These are phyloP conservation scores for Phytophthora litchii DNA, from an alignment of 352 stramenopile genomes.

Conservation along the genomic window DNA sequence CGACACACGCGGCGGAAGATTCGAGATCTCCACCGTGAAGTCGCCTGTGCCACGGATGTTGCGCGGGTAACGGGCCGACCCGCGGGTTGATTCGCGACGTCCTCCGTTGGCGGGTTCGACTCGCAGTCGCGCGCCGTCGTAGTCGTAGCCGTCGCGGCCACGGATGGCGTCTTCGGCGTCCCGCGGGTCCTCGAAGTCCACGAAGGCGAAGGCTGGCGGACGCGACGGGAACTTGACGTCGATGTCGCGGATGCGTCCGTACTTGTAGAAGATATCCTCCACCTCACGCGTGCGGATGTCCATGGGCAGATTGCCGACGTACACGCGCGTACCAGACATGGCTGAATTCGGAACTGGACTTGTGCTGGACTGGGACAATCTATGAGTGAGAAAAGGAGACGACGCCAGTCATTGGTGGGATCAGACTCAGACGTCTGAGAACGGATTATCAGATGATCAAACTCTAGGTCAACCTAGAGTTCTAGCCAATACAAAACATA, in stretches of 20 bases:
- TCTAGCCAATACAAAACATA: too few species aligned
- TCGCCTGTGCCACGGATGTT: constrained; percentile 65
- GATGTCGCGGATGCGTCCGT: constrained; percentile 64
- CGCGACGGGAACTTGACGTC: constrained; percentile 78
- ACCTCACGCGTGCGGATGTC: constrained; percentile 78
- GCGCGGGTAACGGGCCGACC: constrained; percentile 35
- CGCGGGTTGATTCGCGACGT: constrained; percentile 25
- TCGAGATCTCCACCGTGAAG: constrained; percentile 58
- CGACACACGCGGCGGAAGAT: constrained; percentile 57
- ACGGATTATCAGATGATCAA: too few species aligned
- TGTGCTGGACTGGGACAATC: constrained; percentile 32
- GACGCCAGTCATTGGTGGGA: constrained; percentile 12
- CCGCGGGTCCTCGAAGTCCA: constrained; percentile 74
- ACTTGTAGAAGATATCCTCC: constrained; percentile 80
- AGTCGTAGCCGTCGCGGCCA: constrained; percentile 57
- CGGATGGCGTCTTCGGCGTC: constrained; percentile 74
- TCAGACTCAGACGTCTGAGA: too few species aligned
- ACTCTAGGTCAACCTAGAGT: too few species aligned
- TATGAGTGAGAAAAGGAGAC: constrained; percentile 28
- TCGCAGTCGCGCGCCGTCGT: constrained; percentile 61
- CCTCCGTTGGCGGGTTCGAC: constrained; percentile 60
- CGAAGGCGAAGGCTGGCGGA: constrained; percentile 63
- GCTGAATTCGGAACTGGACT: background rate
- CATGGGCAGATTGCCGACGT: constrained; percentile 79
- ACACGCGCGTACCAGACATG: constrained; percentile 56